A percentile compares a stretch with the other conserved stretches of the same genome.
Evolutionary conservation across 1,139 yeast species (phyloP).

Genomic region (Yamadazyma sp.): DNA sequence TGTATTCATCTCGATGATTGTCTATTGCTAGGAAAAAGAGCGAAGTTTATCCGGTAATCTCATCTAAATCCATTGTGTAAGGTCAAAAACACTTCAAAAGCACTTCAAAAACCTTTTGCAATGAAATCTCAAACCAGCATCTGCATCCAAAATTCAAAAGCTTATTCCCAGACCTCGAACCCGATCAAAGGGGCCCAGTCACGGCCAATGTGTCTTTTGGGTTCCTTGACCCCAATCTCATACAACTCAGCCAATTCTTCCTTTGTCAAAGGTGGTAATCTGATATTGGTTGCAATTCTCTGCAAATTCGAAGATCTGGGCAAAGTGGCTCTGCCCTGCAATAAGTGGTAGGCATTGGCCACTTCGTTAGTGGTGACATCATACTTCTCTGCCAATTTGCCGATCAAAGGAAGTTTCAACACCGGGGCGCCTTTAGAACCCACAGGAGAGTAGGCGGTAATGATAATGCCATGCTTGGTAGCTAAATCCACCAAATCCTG

Average conservation of each 20-base stretch:
- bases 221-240: slow-evolving; percentile 42
- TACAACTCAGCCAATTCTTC: slow-evolving; percentile 46
- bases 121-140: no score
- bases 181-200: neutral
- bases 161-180: neutral
- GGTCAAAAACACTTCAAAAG: no score
- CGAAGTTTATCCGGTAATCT: no score
- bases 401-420: slow-evolving; percentile 32
- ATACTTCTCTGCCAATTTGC: slow-evolving; percentile 42
- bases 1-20: no score
- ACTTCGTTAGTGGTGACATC: slow-evolving; percentile 34
- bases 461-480: slow-evolving; percentile 40
- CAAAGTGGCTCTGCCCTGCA: slow-evolving; percentile 30
- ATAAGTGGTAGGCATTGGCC: slow-evolving; percentile 38
- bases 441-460: slow-evolving; percentile 73
- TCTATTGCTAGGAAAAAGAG: no score
- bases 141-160: no score
- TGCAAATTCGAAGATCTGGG: slow-evolving; percentile 41
- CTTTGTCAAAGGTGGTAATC: slow-evolving; percentile 39
- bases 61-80: no score
- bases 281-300: slow-evolving; percentile 29
- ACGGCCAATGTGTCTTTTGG: slow-evolving; percentile 32
- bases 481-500: slow-evolving; percentile 38
- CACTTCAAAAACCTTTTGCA: no score
- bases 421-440: slow-evolving; percentile 63